Base-by-base conservation (phyloP, 495 filamentous ascomycete species). In the Aspergillus panamensis region DNA sequence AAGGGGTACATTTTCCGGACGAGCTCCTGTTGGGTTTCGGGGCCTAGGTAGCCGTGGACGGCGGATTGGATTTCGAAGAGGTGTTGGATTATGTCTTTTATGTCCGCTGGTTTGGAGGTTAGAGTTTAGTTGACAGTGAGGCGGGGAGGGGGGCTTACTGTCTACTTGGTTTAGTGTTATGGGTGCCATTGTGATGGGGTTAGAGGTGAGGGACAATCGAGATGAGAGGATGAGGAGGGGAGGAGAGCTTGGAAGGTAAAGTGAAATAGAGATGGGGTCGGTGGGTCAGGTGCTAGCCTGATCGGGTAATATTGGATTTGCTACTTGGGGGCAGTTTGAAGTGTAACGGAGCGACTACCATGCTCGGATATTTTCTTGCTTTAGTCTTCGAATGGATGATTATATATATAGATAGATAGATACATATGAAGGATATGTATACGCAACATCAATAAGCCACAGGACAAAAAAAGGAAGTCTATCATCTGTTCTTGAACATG, bases 61-160 rank as follows among this genome's bases (percentile, higher is more conserved):
- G 84, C 79, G 31, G 86, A 82, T 73, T 92, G 88, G 57, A 96
- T 79, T 66, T 91, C 84, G 77, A 89, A 96, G 49, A 97, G 86
- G 64, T 92, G 87, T 66, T 94, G 89, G 70, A 97, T 91, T 40
- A 92, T 66, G 44, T 77, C 74, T 69, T 78, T 78, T 19, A 79
- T 62, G 51, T 79, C 75, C 50, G 71, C 77, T 79, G 59, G 17
- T 16, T 17, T 6, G 10, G 13, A 3, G 12, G 37, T 53, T 20
- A 31, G 14, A 6, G 19, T 12, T 48, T 70, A 61, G 51, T 65
- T 60, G 53, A 37, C 14, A 37, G 44, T 14, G 16, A 35, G 3
- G 21, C 7, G 9, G 20, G n/a, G 19, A 14, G 31, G 20, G 13
- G 31, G 19, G n/a, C 75, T 60, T 59, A 82, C 81, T 72, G 66